Conservation (phyloP, 345 rosid species). For the Citrus inodora region DNA sequence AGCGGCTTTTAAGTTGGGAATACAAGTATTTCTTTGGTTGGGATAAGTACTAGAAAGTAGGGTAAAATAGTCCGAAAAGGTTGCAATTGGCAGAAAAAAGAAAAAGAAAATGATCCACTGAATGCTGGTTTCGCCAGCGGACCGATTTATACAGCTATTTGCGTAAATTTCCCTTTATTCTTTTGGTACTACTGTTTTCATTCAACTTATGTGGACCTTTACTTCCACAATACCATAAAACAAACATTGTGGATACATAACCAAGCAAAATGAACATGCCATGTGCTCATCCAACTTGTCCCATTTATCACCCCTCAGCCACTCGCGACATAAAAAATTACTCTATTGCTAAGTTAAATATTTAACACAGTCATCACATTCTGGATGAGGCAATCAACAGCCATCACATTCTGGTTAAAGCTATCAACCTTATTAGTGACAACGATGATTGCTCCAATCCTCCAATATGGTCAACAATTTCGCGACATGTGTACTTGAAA, state of each 20-base stretch:
- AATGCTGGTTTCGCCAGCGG: too few relatives aligned
- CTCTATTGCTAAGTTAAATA: neutral
- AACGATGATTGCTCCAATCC: neutral
- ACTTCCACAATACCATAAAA: neutral
- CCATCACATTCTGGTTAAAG: neutral
- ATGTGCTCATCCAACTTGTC: neutral
- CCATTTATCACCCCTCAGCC: too few relatives aligned
- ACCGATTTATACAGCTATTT: too few relatives aligned
- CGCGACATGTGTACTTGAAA: neutral
- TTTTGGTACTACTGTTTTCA: neutral
- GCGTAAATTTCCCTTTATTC: neutral
- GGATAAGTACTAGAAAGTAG: too few relatives aligned
- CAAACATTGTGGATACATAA: neutral
- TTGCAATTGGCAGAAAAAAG: too few relatives aligned
- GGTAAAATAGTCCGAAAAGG: too few relatives aligned
- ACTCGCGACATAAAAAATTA: too few relatives aligned
- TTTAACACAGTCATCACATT: neutral
- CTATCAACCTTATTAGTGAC: neutral
- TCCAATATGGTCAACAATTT: neutral
- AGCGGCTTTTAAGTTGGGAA: too few relatives aligned
- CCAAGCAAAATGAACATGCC: neutral
- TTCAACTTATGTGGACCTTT: too few relatives aligned
- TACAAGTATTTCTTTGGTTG: too few relatives aligned
- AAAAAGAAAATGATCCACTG: too few relatives aligned
- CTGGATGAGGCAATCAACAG: neutral